Evolutionary conservation across 2,329 filamentous ascomycete species (phyloP), one percentile per base, ranked within the genome.

Genomic region (Trichophaea hybrida): DNA sequence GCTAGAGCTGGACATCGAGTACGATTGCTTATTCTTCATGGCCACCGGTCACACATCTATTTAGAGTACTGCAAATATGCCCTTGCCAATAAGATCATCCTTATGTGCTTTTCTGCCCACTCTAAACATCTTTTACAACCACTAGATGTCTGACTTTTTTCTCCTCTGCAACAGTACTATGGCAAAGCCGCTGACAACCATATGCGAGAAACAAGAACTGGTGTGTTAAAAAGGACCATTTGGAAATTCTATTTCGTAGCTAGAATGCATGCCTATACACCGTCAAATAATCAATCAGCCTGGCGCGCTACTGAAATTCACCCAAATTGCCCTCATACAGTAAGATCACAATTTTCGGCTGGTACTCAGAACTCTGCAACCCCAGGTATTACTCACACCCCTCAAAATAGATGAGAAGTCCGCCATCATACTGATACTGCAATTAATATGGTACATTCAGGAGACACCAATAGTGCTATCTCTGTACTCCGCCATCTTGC

Each of bases 141-240:
- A 1, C 51, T 66, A 2, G 58, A 67, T 64, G 55, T 66, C 48
- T 49, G 57, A 35, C 8, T 67, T 6, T 66, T 67, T 59, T 5
- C 35, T n/a, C 60, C 55, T n/a, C n/a, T n/a, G n/a, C n/a, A n/a
- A n/a, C n/a, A n/a, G n/a, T n/a, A n/a, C n/a, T n/a, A n/a, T n/a
- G 54, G 58, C 0, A 58, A 58, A n/a, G 60, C 38, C 2, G 55
- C 49, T 17, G 59, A 63, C 49, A n/a, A 48, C 10, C 32, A 37
- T 10, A 38, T 58, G 8, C 44, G 51, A 2, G 17, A 24, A 6
- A 59, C 32, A 6, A 6, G 13, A n/a, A 38, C 17, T 1, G 49
- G 37, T 3, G 59, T 59, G 7, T n/a, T 15, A n/a, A n/a, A n/a
- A n/a, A n/a, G n/a, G n/a, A n/a, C n/a, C n/a, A n/a, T n/a, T n/a